These are phyloP conservation scores for Nevesoporus exiguus DNA, from an alignment of 768 basidiomycete species.

Conservation along the genomic window DNA sequence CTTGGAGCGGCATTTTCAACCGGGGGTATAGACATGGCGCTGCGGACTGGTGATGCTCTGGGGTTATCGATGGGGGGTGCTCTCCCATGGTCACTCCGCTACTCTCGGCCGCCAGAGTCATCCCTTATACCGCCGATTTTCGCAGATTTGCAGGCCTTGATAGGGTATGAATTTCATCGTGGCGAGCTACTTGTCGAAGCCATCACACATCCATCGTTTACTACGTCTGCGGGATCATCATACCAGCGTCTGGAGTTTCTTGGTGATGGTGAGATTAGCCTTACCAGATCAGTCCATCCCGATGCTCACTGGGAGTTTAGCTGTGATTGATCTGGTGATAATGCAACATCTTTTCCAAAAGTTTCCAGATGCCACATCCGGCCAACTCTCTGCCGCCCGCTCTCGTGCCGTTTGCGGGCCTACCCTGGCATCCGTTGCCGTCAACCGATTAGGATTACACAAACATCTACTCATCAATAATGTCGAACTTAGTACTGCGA, in stretches of 20 bases:
- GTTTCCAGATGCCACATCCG: conserved; percentile 70
- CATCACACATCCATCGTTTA: conserved; percentile 82
- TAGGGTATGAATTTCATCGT: conserved; percentile 70
- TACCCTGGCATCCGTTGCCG: conserved; percentile 65
- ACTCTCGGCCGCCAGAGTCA: conserved; percentile 32
- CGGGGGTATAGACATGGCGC: conserved; percentile 68
- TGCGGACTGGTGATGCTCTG: conserved; percentile 60
- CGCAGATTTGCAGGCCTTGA: conserved; percentile 49
- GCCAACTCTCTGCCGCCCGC: conserved; percentile 70
- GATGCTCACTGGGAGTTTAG: conserved; percentile 35
- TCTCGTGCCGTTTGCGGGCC: conserved; percentile 70
- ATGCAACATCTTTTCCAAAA: conserved; percentile 66
- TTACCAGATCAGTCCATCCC: not conserved
- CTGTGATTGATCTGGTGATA: conserved; percentile 69
- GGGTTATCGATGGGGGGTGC: conserved; percentile 72
- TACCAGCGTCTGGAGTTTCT: conserved; percentile 89
- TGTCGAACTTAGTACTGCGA: conserved; percentile 61
- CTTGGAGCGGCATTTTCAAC: conserved; percentile 73
- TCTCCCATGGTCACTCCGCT: conserved; percentile 64
- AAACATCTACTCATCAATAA: conserved; percentile 68
- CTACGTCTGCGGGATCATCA: conserved; percentile 48
- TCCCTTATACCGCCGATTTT: conserved; percentile 47
- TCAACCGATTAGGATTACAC: conserved; percentile 64
- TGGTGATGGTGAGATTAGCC: conserved; percentile 69
- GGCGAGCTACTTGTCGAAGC: conserved; percentile 70